Evolutionary conservation across 1,284 basidiomycete species (phyloP).

Genomic region (Lignosus rhinocerotis): DNA sequence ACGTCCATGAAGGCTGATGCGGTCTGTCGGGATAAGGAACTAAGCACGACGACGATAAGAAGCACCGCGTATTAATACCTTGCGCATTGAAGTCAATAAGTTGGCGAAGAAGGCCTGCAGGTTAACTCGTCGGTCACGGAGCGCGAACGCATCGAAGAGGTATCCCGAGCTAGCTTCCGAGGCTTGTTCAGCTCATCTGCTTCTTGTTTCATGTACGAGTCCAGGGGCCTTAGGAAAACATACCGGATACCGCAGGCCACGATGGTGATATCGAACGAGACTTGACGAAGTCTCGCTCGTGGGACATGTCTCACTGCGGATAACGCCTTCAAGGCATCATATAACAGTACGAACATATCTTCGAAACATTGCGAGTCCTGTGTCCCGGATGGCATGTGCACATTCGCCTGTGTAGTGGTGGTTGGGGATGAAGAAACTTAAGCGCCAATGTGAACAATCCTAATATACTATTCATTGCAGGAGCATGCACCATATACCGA

Average conservation of each 20-base stretch:
- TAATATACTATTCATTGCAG: not conserved
- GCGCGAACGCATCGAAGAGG: constrained; percentile 40
- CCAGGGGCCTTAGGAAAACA: not conserved
- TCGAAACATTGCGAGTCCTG: not conserved
- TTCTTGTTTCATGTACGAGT: not conserved
- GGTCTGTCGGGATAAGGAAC: constrained; percentile 18
- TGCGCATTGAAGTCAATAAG: constrained; percentile 33
- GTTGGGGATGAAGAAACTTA: not conserved
- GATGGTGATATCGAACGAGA: constrained; percentile 12
- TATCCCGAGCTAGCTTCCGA: constrained; percentile 37
- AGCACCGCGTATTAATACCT: too few relatives aligned
- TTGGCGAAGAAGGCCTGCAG: constrained; percentile 28
- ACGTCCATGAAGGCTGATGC: constrained; percentile 35
- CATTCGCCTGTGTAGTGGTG: not conserved
- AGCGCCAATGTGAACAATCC: not conserved
- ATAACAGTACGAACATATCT: not conserved
- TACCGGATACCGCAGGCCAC: constrained; percentile 20
- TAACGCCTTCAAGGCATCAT: not conserved
- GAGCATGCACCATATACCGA: not conserved
- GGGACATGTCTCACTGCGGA: constrained; percentile 7
- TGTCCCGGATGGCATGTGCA: not conserved
- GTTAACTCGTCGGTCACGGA: constrained; percentile 17
- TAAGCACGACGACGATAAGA: not conserved
- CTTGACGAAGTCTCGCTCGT: constrained; percentile 6
- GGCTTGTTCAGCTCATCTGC: not conserved